Evolutionary conservation across 176 grass and related monocot species (phyloP).

Genomic region (Thinopyrum elongatum): DNA sequence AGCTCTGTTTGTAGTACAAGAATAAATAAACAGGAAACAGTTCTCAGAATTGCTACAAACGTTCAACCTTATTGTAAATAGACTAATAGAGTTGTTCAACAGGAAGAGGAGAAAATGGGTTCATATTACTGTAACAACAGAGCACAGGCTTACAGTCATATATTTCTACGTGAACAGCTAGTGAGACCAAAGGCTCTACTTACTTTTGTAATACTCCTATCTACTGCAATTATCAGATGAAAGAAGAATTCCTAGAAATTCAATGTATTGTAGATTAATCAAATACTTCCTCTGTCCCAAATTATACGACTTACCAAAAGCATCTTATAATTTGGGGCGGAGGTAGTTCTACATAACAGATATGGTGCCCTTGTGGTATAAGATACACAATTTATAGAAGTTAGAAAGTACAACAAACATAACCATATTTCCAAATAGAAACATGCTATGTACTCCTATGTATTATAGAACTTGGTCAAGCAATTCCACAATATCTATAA

Average conservation of each 20-base stretch:
- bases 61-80: neutral
- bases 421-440: neutral
- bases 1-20: conserved; percentile 39
- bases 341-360: neutral
- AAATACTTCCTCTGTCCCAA: neutral
- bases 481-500: neutral
- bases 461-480: neutral
- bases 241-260: neutral
- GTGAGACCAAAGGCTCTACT: neutral
- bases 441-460: neutral
- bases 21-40: conserved; percentile 13
- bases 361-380: neutral
- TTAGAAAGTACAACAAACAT: neutral
- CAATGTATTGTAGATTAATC: neutral
- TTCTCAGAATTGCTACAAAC: conserved; percentile 11
- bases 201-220: neutral
- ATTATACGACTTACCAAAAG: too few relatives aligned
- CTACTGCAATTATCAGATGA: neutral
- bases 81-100: neutral
- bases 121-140: neutral
- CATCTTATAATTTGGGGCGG: too few relatives aligned
- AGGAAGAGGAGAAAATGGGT: neutral
- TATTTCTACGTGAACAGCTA: neutral
- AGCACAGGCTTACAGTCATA: neutral
- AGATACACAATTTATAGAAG: neutral